These are phyloP conservation scores for Aegilops umbellulata DNA, from an alignment of 176 grass and related monocot species.

Conservation along the genomic window DNA sequence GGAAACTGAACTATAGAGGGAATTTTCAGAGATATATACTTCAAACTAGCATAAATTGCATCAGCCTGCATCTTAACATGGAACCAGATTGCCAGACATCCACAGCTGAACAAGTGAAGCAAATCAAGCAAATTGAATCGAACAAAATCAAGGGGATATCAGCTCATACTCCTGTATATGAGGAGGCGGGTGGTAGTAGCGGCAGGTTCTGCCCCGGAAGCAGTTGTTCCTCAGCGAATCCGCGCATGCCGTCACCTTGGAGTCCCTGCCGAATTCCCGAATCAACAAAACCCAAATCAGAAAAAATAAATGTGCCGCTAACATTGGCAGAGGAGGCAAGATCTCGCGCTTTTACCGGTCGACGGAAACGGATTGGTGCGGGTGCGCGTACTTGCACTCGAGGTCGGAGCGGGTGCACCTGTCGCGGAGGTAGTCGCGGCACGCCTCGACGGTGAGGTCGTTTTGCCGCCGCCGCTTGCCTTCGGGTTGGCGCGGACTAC, in stretches of 20 bases:
- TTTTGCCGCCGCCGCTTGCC: slow-evolving; percentile 53
- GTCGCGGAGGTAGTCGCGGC: slow-evolving; percentile 57
- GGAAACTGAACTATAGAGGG: background rate
- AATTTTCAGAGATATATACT: slow-evolving; percentile 6
- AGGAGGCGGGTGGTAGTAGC: slow-evolving; percentile 71
- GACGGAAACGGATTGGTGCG: slow-evolving; percentile 49
- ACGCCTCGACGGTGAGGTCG: slow-evolving; percentile 45
- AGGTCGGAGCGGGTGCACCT: slow-evolving; percentile 49
- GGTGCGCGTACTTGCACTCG: slow-evolving; percentile 73
- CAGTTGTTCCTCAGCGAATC: slow-evolving; percentile 66
- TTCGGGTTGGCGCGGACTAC: slow-evolving; percentile 35
- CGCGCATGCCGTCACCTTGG: slow-evolving; percentile 76
- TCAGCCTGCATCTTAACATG: background rate
- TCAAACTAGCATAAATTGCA: background rate
- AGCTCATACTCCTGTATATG: slow-evolving; percentile 63
- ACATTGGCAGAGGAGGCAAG: background rate
- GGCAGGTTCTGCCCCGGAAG: slow-evolving; percentile 56
- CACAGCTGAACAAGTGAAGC: background rate
- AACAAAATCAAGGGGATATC: background rate
- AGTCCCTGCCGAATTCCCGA: slow-evolving; percentile 44
- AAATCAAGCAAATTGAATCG: slow-evolving; percentile 1
- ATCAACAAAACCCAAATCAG: slow-evolving; percentile 12
- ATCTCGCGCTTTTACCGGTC: slow-evolving; percentile 42
- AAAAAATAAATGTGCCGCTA: background rate
- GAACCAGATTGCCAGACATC: background rate